Evolutionary conservation across 2,329 filamentous ascomycete species (phyloP).

Genomic region (Trichoderma lentiforme): DNA sequence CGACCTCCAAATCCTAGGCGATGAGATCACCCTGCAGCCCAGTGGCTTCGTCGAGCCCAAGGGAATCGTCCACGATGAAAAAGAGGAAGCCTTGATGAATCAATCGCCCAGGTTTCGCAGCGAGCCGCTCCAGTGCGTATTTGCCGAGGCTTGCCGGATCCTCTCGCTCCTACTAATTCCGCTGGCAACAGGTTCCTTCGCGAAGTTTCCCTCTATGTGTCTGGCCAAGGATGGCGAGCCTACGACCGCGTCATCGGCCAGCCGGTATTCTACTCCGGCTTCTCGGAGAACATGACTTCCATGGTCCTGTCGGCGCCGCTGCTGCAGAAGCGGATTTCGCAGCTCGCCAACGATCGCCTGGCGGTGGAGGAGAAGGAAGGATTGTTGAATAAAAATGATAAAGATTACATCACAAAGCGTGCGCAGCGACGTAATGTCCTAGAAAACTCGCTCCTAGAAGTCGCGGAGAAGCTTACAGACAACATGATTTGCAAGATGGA

Average conservation of each 20-base stretch:
- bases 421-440: conserved; percentile 60
- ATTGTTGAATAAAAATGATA: conserved; percentile 55
- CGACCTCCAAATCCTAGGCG: conserved; percentile 74
- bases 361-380: conserved; percentile 75
- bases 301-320: conserved; percentile 73
- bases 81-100: conserved; percentile 70
- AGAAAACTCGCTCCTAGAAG: conserved; percentile 69
- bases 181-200: conserved; percentile 69
- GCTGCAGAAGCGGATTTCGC: conserved; percentile 68
- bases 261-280: conserved; percentile 88
- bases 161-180: conserved; percentile 19
- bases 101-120: conserved; percentile 84
- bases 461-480: conserved; percentile 83
- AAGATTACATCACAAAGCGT: conserved; percentile 49
- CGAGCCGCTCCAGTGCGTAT: conserved; percentile 56
- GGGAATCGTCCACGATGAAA: conserved; percentile 45
- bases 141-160: neutral
- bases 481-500: conserved; percentile 99
- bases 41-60: conserved; percentile 61
- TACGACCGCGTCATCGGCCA: conserved; percentile 90
- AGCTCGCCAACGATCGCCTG: conserved; percentile 73
- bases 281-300: conserved; percentile 83
- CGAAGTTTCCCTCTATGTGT: conserved; percentile 89
- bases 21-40: conserved; percentile 71
- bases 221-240: conserved; percentile 89